Conservation (phyloP, 495 filamentous ascomycete genomes). For the Melanomma pulvis-pyrius region DNA sequence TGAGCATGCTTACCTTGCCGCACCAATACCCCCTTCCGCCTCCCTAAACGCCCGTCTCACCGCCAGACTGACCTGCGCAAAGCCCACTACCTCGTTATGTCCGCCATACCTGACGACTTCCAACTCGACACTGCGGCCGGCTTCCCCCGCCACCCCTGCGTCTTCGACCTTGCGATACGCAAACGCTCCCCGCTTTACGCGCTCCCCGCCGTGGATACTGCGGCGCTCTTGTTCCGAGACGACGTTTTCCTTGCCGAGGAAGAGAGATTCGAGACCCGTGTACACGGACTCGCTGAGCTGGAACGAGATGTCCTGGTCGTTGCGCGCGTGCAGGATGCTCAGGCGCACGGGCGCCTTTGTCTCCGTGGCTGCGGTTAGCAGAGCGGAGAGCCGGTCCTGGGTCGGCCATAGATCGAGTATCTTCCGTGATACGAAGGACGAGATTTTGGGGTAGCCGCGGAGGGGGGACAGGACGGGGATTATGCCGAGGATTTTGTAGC, state of each 20-base stretch:
- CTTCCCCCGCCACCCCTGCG: conserved; percentile 5
- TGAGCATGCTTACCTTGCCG: too few relatives aligned
- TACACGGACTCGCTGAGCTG: conserved; percentile 41
- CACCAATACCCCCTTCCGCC: conserved; percentile 30
- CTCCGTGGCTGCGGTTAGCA: conserved; percentile 24
- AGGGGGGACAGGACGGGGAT: conserved; percentile 81
- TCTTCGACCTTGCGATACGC: conserved; percentile 32
- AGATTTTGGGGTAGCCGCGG: conserved; percentile 55
- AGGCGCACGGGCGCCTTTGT: conserved; percentile 7
- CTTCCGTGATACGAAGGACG: conserved; percentile 51
- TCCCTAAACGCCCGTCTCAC: conserved; percentile 66
- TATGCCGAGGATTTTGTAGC: conserved; percentile 72
- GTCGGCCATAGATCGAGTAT: conserved; percentile 64
- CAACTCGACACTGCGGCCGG: conserved; percentile 50
- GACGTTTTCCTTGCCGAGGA: conserved; percentile 47
- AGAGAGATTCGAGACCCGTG: conserved; percentile 38
- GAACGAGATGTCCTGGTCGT: conserved; percentile 45
- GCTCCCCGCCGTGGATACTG: conserved; percentile 40
- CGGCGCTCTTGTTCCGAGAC: conserved; percentile 36
- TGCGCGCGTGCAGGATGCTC: conserved; percentile 41
- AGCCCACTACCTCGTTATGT: conserved; percentile 61
- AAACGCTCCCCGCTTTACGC: conserved; percentile 38
- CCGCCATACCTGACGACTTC: conserved; percentile 62
- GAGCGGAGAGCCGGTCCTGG: conserved; percentile 48
- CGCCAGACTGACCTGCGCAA: conserved; percentile 60